Percentiles rank a stretch among this genome's conserved stretches.
phyloP scores from a whole-genome alignment of 106 monocot species.

The Triglochin maritima region DNA sequence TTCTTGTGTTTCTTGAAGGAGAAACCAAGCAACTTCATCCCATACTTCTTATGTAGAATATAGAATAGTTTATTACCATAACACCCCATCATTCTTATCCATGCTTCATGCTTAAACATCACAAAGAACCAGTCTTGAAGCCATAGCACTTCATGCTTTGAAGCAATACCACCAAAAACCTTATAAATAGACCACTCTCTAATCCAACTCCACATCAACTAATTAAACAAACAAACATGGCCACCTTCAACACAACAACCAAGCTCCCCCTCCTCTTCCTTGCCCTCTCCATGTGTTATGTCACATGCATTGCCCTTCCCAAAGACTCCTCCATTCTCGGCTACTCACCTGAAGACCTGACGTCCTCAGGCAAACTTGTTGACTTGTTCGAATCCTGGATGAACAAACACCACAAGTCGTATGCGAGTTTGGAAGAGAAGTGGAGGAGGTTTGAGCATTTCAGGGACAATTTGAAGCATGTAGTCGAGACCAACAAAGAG shows the following conservation, averaged over 20 bases:
- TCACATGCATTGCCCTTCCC: conserved; percentile 5
- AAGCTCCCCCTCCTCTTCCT: conserved; percentile 20
- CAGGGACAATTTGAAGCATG: conserved; percentile 38
- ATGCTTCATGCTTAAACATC: no score
- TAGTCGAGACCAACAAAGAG: conserved; percentile 29
- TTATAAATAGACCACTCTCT: not conserved
- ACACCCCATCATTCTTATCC: no score
- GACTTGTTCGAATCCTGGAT: conserved; percentile 50
- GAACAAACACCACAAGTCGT: conserved; percentile 25
- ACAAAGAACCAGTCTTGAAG: no score
- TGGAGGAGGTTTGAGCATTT: conserved; percentile 33
- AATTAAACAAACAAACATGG: no score
- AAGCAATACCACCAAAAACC: no score
- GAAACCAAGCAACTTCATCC: no score
- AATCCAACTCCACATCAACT: conserved; percentile 3
- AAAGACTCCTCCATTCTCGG: conserved; percentile 44
- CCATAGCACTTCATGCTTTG: no score
- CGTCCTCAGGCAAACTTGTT: conserved; percentile 20
- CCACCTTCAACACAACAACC: not conserved
- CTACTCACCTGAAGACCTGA: conserved; percentile 29
- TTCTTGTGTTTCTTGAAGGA: no score
- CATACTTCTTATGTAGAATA: no score
- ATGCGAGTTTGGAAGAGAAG: conserved; percentile 31
- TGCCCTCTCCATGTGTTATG: conserved; percentile 4
- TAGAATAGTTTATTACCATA: no score